Percentiles rank a stretch among this genome's conserved stretches.
Conservation (phyloP, 1,284 basidiomycete species). For the Ustilago curta region DNA sequence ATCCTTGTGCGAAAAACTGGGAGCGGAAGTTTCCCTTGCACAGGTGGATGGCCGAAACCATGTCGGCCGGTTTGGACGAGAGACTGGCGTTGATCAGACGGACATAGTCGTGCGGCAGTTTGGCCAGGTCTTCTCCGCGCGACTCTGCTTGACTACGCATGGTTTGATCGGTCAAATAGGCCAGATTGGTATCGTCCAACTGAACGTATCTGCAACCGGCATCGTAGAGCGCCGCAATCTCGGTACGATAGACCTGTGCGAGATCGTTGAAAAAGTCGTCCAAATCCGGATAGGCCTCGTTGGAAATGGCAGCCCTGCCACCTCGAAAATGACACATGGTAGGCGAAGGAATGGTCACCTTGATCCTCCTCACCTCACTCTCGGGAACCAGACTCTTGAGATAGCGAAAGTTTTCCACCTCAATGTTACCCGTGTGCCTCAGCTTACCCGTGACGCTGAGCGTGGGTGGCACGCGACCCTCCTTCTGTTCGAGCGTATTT, state of each 20-base stretch:
- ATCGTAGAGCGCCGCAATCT: constrained; percentile 79
- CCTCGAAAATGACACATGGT: constrained; percentile 62
- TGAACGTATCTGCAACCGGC: constrained; percentile 80
- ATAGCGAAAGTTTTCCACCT: constrained; percentile 69
- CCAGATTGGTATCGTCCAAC: constrained; percentile 73
- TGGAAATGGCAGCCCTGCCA: constrained; percentile 42
- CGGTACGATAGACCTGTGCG: constrained; percentile 77
- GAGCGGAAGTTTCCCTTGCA: constrained; percentile 81
- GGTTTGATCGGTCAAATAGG: constrained; percentile 64
- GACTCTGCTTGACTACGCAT: constrained; percentile 44
- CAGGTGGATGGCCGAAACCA: constrained; percentile 79
- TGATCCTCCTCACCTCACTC: constrained; percentile 72
- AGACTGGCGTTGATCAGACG: constrained; percentile 73
- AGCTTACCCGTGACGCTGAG: constrained; percentile 66
- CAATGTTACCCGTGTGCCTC: constrained; percentile 50
- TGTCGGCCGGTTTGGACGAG: constrained; percentile 75
- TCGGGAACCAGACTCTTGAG: constrained; percentile 63
- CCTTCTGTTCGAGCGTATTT: constrained; percentile 58
- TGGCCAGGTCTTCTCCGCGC: constrained; percentile 50
- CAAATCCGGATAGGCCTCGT: constrained; percentile 76
- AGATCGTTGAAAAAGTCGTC: constrained; percentile 82
- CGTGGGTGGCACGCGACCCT: constrained; percentile 67
- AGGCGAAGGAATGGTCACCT: constrained; percentile 80
- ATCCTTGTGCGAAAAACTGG: constrained; percentile 70
- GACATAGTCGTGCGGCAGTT: constrained; percentile 49